Conservation (phyloP, 306 rosid species). For the Casuarina cunninghamiana region DNA sequence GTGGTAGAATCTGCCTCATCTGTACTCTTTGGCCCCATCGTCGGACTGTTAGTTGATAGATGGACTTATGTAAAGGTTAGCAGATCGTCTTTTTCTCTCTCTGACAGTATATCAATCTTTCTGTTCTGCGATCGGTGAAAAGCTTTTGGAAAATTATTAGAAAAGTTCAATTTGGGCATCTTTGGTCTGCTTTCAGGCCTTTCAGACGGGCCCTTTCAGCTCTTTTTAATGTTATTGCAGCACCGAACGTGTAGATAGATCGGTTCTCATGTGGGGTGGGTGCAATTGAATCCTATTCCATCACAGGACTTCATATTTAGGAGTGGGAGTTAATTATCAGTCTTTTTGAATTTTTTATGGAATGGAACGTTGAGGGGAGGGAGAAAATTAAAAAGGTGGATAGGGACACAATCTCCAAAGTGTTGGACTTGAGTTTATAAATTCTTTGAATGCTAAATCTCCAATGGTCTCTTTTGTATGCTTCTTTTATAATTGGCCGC, state of each 20-base stretch:
- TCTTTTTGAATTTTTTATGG: background rate
- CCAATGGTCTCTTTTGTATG: background rate
- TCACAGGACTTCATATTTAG: background rate
- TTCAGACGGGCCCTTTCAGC: background rate
- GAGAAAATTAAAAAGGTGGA: background rate
- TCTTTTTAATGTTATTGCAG: background rate
- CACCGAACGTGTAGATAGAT: background rate
- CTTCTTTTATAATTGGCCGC: background rate
- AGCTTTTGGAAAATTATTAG: background rate
- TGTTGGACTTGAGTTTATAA: background rate
- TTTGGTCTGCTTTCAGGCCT: background rate
- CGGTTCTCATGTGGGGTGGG: background rate
- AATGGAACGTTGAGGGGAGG: background rate
- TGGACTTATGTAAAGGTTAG: constrained; percentile 64
- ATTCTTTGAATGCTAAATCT: background rate
- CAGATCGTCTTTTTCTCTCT: background rate
- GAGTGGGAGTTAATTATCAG: background rate
- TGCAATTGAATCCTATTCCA: background rate
- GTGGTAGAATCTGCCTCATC: constrained; percentile 81
- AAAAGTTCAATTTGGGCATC: background rate
- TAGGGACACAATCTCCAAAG: background rate
- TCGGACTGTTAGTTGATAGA: constrained; percentile 76
- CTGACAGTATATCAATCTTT: background rate
- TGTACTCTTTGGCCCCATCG: constrained; percentile 72
- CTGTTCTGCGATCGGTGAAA: background rate